phyloP scores from a whole-genome alignment of 169 alveolate genomes.

The Blepharisma undulans region DNA sequence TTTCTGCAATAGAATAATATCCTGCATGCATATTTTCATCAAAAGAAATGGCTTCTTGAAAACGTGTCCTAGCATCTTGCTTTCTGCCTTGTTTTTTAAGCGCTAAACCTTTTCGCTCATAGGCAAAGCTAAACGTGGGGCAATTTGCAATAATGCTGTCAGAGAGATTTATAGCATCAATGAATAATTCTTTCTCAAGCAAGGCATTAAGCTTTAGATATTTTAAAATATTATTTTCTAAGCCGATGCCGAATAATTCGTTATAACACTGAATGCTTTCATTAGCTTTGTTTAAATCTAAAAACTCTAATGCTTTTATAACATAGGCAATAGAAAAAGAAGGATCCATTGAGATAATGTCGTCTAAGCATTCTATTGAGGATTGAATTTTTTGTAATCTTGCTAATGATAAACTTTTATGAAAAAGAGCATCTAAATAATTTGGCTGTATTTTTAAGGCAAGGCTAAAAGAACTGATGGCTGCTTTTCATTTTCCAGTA shows the following conservation, averaged over 20 bases:
- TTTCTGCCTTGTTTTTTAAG: neutral
- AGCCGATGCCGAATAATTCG: neutral
- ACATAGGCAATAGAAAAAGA: neutral
- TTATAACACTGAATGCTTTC: neutral
- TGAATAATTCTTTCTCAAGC: neutral
- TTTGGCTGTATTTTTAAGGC: neutral
- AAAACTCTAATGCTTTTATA: neutral
- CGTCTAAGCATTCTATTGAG: neutral
- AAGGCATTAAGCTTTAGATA: neutral
- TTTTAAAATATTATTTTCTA: too few relatives aligned
- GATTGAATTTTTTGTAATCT: neutral
- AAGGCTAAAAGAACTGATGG: neutral
- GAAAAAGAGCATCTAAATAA: neutral
- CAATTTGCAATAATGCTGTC: neutral
- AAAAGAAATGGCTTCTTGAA: neutral
- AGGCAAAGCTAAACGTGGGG: neutral
- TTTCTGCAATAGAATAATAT: neutral
- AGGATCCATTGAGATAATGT: neutral
- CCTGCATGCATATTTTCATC: neutral
- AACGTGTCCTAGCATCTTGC: neutral
- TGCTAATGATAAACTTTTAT: neutral
- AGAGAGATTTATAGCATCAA: neutral
- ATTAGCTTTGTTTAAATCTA: too few relatives aligned
- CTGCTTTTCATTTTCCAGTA: neutral
- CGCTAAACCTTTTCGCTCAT: neutral